Evolutionary conservation across 1,284 basidiomycete species (phyloP), one percentile per base, ranked within the genome.

Genomic region (Ceratobasidium sp.): DNA sequence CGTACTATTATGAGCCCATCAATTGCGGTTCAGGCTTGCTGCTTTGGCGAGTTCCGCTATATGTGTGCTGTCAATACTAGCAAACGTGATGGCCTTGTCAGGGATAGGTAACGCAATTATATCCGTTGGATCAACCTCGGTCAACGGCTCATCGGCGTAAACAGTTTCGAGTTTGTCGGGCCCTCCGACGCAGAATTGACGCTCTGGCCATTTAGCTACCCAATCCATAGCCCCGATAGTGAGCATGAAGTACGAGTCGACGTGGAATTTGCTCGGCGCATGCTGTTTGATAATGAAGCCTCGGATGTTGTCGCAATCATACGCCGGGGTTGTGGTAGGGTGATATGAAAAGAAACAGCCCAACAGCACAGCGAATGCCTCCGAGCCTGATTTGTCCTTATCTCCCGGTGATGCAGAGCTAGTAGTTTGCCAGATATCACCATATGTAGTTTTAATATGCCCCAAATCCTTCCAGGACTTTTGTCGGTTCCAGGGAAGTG

Each of bases 41-140:
- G 63, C 63, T 33, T 44, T 66, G 2, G 63, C 33, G 26, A 66
- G 33, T 66, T 66, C 63, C 12, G 39, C 39, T 66, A 66, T 66
- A 66, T 66, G 63, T 40, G 39, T 44, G 23, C 39, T 66, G 12
- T 46, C 63, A 26, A 66, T 66, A 13, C 44, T 44, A 33, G 40
- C 63, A 66, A 66, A 44, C 5, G 39, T 40, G 13, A 12, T 44
- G 10, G 39, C 39, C 44, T 66, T n/a, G 39, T 46, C 63, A 20
- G 63, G 40, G 18, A 10, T 10, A 66, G 44, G 39, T 4, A 66
- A 10, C 5, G 20, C 20, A 26, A 42, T 44, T 13, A 46, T 66
- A 26, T 44, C 40, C 39, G 20, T 66, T 44, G 63, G 9, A n/a
- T 66, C 63, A 18, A 66, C 63, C 40, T 44, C 39, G 39, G 13